Evolutionary conservation across 2,329 filamentous ascomycete genomes (phyloP), one percentile per base, ranked within the genome.

Genomic region (Cercospora sp.): DNA sequence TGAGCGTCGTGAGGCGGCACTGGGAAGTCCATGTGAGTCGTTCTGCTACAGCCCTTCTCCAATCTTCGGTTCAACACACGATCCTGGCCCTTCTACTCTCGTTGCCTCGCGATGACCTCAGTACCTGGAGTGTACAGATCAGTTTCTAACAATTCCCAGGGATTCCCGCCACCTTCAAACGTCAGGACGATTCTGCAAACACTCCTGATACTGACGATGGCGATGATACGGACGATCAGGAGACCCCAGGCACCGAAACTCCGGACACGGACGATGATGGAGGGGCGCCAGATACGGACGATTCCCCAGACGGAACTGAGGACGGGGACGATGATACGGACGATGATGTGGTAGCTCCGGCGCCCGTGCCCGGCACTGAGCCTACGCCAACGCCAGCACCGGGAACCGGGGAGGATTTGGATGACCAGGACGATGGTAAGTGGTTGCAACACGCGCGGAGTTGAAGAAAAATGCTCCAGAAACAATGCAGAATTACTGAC

Each of bases 351-450:
- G 30, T 18, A 23, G 18, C 30, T 23, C 58, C 58, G 6, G 58
- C 58, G 12, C 58, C 58, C 12, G 58, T 36, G 10, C 57, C 57
- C 6, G 33, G 30, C 23, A 42, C 59, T 48, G 36, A 30, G 26
- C 53, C 36, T 1, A 26, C 33, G 10, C 40, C 40, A 5, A 20
- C 59, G 13, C n/a, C 59, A 61, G 28, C 53, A 31, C 26, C 26
- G 12, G 59, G 36, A 12, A 61, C 20, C 23, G 59, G 20, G 3
- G 59, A 61, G 3, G 59, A 61, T 36, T 3, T 5, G 16, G 59
- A 61, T 36, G 59, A 61, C 18, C 59, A 61, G 59, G 59, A 60
- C 7, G 59, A 60, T 28, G 33, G 59, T 40, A 60, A 8, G 57
- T 40, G 9, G 2, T 20, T 33, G 12, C 28, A 31, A 20, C 18